A percentile compares a stretch with the other conserved stretches of the same genome.
Evolutionary conservation across 2,329 filamentous ascomycete species (phyloP).

Genomic region (Claviceps arundinis): DNA sequence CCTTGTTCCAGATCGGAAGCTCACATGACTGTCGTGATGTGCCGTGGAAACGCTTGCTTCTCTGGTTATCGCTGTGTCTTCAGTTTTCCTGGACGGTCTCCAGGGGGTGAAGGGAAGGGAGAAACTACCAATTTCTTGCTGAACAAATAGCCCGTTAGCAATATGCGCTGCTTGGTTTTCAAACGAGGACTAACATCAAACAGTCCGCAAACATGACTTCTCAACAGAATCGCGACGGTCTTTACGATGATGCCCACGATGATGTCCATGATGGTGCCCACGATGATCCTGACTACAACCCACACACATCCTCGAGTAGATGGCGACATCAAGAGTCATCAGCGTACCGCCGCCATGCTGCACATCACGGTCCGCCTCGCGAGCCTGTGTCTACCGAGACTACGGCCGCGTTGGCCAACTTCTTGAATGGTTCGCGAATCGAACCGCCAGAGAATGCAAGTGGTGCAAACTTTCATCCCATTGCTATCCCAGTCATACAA

Average conservation of each 20-base stretch:
- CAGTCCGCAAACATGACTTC: constrained; percentile 1
- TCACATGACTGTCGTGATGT: background rate
- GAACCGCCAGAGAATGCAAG: constrained; percentile 23
- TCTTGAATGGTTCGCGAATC: constrained; percentile 41
- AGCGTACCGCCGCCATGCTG: constrained; percentile 38
- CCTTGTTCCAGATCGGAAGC: background rate
- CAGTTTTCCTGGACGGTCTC: no score
- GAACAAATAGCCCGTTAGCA: background rate
- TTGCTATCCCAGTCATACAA: constrained; percentile 29
- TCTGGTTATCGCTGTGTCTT: no score
- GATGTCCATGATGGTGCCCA: background rate
- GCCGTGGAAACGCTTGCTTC: background rate
- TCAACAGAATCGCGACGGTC: constrained; percentile 2
- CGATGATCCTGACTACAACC: constrained; percentile 25
- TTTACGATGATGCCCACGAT: constrained; percentile 6
- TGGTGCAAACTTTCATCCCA: constrained; percentile 30
- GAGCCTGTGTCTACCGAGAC: constrained; percentile 22
- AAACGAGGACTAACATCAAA: background rate
- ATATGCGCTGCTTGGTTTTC: no score
- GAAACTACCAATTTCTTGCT: background rate
- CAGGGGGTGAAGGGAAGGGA: no score
- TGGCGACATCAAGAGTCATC: constrained; percentile 54
- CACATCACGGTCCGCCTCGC: constrained; percentile 15
- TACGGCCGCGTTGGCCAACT: constrained; percentile 40
- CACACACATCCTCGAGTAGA: constrained; percentile 40